Conservation (phyloP, 306 rosid species). For the Dicorynia guianensis region DNA sequence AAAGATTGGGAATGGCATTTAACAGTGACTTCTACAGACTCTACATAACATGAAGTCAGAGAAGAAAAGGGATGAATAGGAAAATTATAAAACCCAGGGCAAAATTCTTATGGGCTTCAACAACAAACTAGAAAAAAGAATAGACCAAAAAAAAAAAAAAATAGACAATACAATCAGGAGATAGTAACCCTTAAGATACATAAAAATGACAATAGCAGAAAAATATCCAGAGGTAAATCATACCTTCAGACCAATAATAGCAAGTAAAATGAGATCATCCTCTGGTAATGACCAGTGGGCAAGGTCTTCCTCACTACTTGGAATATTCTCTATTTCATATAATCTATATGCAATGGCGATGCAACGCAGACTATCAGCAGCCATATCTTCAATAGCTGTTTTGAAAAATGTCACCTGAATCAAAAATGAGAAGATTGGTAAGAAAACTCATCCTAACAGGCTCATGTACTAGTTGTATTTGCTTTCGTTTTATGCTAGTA, state of each 20-base stretch:
- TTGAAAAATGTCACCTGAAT: constrained; percentile 60
- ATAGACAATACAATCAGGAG: neutral
- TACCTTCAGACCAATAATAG: constrained; percentile 93
- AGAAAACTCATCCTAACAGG: constrained; percentile 18
- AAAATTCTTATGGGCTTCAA: constrained; percentile 1
- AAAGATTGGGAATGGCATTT: constrained; percentile 21
- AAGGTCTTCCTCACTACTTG: constrained; percentile 68
- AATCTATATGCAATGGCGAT: constrained; percentile 80
- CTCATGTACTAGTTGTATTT: neutral
- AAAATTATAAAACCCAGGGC: constrained; percentile 7
- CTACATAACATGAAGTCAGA: neutral
- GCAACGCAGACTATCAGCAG: constrained; percentile 76
- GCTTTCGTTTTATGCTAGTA: neutral
- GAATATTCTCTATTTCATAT: constrained; percentile 60
- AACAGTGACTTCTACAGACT: constrained; percentile 5
- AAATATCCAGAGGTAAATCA: constrained; percentile 6
- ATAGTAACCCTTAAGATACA: constrained; percentile 6
- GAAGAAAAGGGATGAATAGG: constrained; percentile 12
- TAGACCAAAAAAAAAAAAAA: neutral
- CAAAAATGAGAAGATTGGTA: too few species aligned
- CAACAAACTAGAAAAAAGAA: constrained; percentile 9
- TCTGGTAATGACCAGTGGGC: constrained; percentile 83
- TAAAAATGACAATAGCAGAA: neutral
- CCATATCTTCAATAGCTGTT: constrained; percentile 81
- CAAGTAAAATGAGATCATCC: constrained; percentile 78